These are phyloP conservation scores for Rhododendron griersonianum DNA, from an alignment of 148 eudicot species.

Conservation along the genomic window DNA sequence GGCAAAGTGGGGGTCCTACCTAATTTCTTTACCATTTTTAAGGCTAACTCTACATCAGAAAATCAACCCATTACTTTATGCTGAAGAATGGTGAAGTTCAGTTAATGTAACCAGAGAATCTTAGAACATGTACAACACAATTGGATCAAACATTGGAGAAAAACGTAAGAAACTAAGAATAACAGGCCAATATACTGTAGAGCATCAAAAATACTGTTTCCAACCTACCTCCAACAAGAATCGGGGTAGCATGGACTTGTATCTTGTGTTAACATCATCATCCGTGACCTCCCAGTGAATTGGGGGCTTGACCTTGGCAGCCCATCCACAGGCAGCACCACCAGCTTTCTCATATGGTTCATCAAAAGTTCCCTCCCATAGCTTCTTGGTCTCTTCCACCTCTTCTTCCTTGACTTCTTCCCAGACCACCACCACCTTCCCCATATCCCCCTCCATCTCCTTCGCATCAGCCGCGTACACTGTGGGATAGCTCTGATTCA, in stretches of 20 bases:
- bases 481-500: conserved; percentile 85
- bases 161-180: not conserved
- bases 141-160: not conserved
- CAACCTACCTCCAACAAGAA: conserved; percentile 78
- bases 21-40: not conserved
- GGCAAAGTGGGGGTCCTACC: not conserved
- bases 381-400: conserved; percentile 48
- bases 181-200: not conserved
- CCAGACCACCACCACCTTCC: conserved; percentile 56
- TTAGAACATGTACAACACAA: not conserved
- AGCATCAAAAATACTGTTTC: not conserved
- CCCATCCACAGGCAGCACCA: conserved; percentile 27
- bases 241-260: conserved; percentile 74
- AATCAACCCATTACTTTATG: not conserved
- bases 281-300: conserved; percentile 58
- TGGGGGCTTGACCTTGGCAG: conserved; percentile 26
- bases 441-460: conserved; percentile 54
- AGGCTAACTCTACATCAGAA: not conserved
- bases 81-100: not conserved
- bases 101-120: not conserved
- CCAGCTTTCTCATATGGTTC: conserved; percentile 96
- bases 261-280: conserved; percentile 67
- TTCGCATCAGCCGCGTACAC: conserved; percentile 68
- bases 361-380: conserved; percentile 75
- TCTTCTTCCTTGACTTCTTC: conserved; percentile 44